Percentiles rank a stretch among this genome's conserved stretches.
Conservation (phyloP, 2,329 filamentous ascomycete genomes). For the Colletotrichum neosansevieriae region DNA sequence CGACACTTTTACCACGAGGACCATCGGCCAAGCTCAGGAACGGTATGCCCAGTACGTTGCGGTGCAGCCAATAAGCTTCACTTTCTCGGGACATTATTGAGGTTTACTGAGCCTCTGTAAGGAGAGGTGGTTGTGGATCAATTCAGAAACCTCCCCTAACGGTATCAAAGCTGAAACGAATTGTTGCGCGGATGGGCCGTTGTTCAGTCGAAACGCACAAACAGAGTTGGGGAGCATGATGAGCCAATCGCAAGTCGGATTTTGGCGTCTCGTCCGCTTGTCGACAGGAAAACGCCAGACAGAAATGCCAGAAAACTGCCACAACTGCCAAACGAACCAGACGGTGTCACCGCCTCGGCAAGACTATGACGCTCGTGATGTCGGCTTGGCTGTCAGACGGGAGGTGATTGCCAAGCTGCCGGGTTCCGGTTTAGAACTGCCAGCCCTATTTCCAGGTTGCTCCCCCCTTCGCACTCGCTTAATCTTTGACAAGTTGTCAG, state of each 20-base stretch:
- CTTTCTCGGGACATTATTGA: background rate
- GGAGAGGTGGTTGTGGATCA: background rate
- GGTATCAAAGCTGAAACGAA: slow-evolving; percentile 37
- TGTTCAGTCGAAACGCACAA: slow-evolving; percentile 32
- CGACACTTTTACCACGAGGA: background rate
- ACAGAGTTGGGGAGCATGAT: slow-evolving; percentile 19
- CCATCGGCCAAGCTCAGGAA: slow-evolving; percentile 21
- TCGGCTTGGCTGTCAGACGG: slow-evolving; percentile 3
- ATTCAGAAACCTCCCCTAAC: background rate
- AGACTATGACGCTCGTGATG: slow-evolving; percentile 9
- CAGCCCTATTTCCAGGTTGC: background rate
- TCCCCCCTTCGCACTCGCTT: slow-evolving; percentile 18
- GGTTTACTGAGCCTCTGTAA: background rate
- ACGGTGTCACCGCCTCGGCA: slow-evolving; percentile 7
- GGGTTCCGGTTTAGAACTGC: background rate
- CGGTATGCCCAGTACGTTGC: background rate
- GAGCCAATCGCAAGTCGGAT: slow-evolving; percentile 27
- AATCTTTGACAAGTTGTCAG: slow-evolving; percentile 7
- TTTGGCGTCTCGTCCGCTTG: slow-evolving; percentile 8
- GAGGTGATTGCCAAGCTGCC: slow-evolving; percentile 10
- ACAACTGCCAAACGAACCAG: slow-evolving; percentile 17
- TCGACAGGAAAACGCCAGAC: background rate
- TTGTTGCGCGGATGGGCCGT: slow-evolving; percentile 16
- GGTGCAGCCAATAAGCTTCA: slow-evolving; percentile 18
- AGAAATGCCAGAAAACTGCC: slow-evolving; percentile 3